Percentiles rank a stretch among this genome's conserved stretches.
Conservation (phyloP, 306 rosid genomes). For the Glycyrrhiza uralensis region DNA sequence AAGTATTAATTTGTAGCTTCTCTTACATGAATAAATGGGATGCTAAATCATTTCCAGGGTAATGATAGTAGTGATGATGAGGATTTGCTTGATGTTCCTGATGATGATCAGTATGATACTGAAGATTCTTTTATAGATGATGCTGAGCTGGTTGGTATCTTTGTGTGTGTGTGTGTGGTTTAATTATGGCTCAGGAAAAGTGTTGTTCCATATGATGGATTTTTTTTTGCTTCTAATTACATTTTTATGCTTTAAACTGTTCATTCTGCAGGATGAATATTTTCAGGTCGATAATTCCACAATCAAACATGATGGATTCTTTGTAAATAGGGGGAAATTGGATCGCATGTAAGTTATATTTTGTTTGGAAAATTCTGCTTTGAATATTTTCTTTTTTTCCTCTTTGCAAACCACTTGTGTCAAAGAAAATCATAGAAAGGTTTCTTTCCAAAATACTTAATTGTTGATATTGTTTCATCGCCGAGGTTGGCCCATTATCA, state of each 20-base stretch:
- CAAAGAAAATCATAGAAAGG: not conserved
- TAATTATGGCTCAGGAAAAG: conserved; percentile 10
- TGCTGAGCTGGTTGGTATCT: conserved; percentile 83
- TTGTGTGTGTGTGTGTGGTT: not conserved
- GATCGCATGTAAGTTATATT: conserved; percentile 78
- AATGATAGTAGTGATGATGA: conserved; percentile 96
- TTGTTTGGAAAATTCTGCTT: not conserved
- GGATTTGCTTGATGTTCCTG: conserved; percentile 70
- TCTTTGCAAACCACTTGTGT: not conserved
- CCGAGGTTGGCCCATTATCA: conserved; percentile 1
- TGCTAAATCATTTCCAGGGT: conserved; percentile 54
- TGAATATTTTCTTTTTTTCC: not conserved
- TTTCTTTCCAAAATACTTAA: conserved; percentile 17
- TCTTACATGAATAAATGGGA: not conserved
- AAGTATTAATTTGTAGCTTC: conserved; percentile 7
- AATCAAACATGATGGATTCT: conserved; percentile 92
- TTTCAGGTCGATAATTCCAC: conserved; percentile 93
- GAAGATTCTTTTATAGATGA: conserved; percentile 98
- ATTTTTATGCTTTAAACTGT: conserved; percentile 19
- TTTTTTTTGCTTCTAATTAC: conserved; percentile 13
- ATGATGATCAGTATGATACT: conserved; percentile 97
- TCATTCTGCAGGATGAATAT: conserved; percentile 85
- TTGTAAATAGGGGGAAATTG: conserved; percentile 87
- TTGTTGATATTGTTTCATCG: not conserved
- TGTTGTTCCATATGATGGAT: not conserved